Conservation (phyloP, 495 filamentous ascomycete species). For the Penicillium ucsense region DNA sequence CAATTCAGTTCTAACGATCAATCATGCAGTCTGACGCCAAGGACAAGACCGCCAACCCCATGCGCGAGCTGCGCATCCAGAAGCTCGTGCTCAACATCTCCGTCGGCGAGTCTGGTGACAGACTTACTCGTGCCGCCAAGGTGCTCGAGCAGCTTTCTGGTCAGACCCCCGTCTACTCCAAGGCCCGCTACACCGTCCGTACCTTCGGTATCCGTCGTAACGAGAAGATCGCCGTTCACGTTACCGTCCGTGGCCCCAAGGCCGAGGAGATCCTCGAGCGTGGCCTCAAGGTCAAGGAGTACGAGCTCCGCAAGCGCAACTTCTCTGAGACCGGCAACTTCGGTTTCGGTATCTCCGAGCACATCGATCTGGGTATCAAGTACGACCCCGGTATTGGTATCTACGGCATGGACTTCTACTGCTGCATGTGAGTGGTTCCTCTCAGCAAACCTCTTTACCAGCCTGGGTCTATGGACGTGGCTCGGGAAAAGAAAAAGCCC, state of each 20-base stretch:
- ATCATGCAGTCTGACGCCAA: constrained; percentile 47
- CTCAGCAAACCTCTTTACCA: background rate
- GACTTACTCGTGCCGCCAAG: constrained; percentile 98
- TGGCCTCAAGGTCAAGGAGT: constrained; percentile 99
- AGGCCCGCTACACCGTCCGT: constrained; percentile 99
- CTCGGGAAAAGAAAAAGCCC: background rate
- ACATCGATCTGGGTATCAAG: constrained; percentile 99
- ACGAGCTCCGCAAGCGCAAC: constrained; percentile 97
- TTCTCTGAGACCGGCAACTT: constrained; percentile 99
- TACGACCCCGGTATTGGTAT: constrained; percentile 99
- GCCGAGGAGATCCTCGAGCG: constrained; percentile 99
- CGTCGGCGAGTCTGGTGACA: constrained; percentile 99
- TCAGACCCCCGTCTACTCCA: constrained; percentile 99
- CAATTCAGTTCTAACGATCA: constrained; percentile 16
- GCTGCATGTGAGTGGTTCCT: constrained; percentile 71
- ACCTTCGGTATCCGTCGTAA: constrained; percentile 99
- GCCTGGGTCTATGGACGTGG: background rate
- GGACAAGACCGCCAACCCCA: constrained; percentile 88
- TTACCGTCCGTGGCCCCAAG: constrained; percentile 99
- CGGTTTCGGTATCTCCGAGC: constrained; percentile 99
- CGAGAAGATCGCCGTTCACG: constrained; percentile 99
- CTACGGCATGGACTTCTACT: constrained; percentile 99
- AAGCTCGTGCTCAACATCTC: constrained; percentile 99
- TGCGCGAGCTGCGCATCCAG: constrained; percentile 99
- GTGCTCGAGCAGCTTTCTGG: constrained; percentile 98